Evolutionary conservation across 805 yeast genomes (phyloP).

Genomic region (Komagataella phaffii): DNA sequence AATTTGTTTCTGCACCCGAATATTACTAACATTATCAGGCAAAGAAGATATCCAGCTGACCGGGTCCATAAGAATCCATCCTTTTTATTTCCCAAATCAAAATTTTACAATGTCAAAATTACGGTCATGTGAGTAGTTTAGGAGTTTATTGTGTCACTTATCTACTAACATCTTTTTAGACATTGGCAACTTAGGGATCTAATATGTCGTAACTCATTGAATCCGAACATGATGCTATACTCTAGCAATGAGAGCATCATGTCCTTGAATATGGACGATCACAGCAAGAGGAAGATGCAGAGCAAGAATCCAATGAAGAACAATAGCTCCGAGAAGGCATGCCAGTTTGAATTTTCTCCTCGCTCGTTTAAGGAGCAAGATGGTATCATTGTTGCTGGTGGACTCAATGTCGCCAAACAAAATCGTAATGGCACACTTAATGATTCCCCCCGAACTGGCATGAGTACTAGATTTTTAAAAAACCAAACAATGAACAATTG

Average conservation of each 20-base stretch:
- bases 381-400: slow-evolving; percentile 36
- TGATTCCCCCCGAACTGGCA: slow-evolving; percentile 9
- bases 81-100: slow-evolving; percentile 10
- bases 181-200: slow-evolving; percentile 82
- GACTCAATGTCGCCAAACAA: slow-evolving; percentile 16
- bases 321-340: slow-evolving; percentile 9
- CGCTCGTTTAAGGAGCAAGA: slow-evolving; percentile 51
- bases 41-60: background rate
- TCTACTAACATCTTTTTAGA: slow-evolving; percentile 10
- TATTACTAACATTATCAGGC: background rate
- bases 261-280: slow-evolving; percentile 20
- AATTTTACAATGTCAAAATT: slow-evolving; percentile 17
- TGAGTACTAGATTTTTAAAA: slow-evolving; percentile 20
- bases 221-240: slow-evolving; percentile 35
- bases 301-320: slow-evolving; percentile 6
- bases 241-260: slow-evolving; percentile 43
- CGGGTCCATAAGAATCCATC: slow-evolving; percentile 2
- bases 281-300: background rate
- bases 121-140: slow-evolving; percentile 19
- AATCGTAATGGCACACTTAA: slow-evolving; percentile 2
- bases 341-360: slow-evolving; percentile 47
- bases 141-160: background rate
- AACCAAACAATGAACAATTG: slow-evolving; percentile 18
- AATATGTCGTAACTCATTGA: slow-evolving; percentile 33
- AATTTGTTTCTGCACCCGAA: too few relatives aligned